Conservation (phyloP, 441 rosid genomes). For the Populus hybrid region DNA sequence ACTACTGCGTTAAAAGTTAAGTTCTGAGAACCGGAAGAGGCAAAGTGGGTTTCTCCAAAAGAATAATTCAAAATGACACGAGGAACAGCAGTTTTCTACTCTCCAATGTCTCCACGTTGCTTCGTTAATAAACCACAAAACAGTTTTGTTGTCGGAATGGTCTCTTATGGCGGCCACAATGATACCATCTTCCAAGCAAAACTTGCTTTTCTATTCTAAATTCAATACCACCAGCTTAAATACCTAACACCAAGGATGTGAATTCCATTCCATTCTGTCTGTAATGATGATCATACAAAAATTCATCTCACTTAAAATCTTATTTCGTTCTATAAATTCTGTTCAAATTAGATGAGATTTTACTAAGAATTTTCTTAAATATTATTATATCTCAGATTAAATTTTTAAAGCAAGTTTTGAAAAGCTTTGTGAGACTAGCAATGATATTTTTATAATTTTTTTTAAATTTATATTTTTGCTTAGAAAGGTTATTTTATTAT, state of each 20-base stretch:
- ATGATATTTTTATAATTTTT: too few species aligned
- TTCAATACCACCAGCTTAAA: background rate
- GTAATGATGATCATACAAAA: too few species aligned
- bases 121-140: background rate
- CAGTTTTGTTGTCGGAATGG: background rate
- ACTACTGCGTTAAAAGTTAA: constrained; percentile 1
- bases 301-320: too few species aligned
- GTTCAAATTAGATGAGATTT: too few species aligned
- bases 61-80: background rate
- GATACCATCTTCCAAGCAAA: too few species aligned
- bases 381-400: too few species aligned
- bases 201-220: background rate
- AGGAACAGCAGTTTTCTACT: constrained; percentile 4
- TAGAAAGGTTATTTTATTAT: too few species aligned
- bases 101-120: background rate
- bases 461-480: too few species aligned
- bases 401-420: too few species aligned
- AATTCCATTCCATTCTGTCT: too few species aligned
- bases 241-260: background rate
- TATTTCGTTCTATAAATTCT: too few species aligned
- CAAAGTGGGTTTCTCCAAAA: background rate
- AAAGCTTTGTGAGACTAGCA: accelerated
- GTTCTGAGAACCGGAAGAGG: background rate
- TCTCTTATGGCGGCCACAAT: background rate
- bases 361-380: too few species aligned